Conservation (phyloP, 176 grass and related monocot genomes). For the Oropetium thomaeum region DNA sequence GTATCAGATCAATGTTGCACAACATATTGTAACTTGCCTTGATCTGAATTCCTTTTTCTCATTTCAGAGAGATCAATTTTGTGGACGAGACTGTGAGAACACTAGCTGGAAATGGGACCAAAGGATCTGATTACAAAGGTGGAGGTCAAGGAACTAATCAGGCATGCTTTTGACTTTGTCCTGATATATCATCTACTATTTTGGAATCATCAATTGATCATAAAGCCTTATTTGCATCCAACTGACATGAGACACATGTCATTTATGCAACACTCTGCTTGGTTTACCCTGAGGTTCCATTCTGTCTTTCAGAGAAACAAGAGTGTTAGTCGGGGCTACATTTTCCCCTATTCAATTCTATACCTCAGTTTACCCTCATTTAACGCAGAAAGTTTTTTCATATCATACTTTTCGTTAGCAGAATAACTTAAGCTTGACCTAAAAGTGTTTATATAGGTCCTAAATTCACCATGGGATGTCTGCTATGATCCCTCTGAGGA, state of each 20-base stretch:
- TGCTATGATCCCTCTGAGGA: constrained; percentile 70
- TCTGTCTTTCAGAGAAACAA: not conserved
- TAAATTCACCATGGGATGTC: constrained; percentile 99
- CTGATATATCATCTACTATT: constrained; percentile 7
- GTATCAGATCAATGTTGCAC: constrained; percentile 9
- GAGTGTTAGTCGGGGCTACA: not conserved
- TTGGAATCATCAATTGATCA: constrained; percentile 1
- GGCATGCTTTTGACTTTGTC: constrained; percentile 38
- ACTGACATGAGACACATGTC: not conserved
- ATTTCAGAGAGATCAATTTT: constrained; percentile 84
- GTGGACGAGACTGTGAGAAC: constrained; percentile 86
- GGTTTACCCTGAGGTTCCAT: not conserved
- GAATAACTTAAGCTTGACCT: constrained; percentile 45
- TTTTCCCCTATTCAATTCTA: constrained; percentile 8
- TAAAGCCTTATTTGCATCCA: constrained; percentile 7
- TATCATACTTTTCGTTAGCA: constrained; percentile 15
- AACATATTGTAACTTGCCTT: not conserved
- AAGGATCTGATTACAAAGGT: constrained; percentile 91
- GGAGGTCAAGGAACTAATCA: constrained; percentile 73
- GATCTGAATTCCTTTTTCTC: constrained; percentile 16
- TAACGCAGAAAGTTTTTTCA: not conserved
- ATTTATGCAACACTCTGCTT: constrained; percentile 6
- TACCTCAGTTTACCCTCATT: constrained; percentile 1
- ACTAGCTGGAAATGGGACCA: constrained; percentile 89
- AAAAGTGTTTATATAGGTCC: constrained; percentile 52